Conservation (phyloP, 169 alveolate species). For the Eimeria praecox region DNA sequence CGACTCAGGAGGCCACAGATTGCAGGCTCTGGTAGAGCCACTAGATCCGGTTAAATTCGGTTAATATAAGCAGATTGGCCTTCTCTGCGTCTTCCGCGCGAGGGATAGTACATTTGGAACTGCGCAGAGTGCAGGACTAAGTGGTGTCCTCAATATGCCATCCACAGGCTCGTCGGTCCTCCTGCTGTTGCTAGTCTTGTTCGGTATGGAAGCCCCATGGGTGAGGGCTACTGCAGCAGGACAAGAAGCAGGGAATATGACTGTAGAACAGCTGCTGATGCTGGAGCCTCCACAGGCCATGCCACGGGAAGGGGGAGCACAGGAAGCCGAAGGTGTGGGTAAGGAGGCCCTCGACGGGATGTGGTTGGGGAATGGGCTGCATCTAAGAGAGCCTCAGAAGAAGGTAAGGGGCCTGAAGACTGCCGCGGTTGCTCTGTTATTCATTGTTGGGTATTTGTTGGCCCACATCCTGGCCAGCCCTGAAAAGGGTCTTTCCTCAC, state of each 20-base stretch:
- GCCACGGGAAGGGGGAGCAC: background rate
- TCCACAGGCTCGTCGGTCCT: background rate
- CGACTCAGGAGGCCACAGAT: too few relatives aligned
- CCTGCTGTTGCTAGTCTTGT: background rate
- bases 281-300: background rate
- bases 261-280: background rate
- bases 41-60: background rate
- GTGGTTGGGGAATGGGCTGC: background rate
- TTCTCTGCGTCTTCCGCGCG: background rate
- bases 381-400: background rate
- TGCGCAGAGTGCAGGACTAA: background rate
- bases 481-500: background rate
- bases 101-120: background rate
- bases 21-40: background rate
- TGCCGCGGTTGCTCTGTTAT: background rate
- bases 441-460: background rate
- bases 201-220: background rate
- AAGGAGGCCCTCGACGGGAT: background rate
- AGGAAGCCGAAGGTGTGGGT: background rate
- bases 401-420: conserved; percentile 21
- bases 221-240: background rate
- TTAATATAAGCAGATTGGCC: background rate
- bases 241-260: background rate
- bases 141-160: background rate
- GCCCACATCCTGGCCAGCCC: conserved; percentile 15